Evolutionary conservation across 1,139 yeast species (phyloP), one percentile per base, ranked within the genome.

Genomic region (Kodamaea suecica): DNA sequence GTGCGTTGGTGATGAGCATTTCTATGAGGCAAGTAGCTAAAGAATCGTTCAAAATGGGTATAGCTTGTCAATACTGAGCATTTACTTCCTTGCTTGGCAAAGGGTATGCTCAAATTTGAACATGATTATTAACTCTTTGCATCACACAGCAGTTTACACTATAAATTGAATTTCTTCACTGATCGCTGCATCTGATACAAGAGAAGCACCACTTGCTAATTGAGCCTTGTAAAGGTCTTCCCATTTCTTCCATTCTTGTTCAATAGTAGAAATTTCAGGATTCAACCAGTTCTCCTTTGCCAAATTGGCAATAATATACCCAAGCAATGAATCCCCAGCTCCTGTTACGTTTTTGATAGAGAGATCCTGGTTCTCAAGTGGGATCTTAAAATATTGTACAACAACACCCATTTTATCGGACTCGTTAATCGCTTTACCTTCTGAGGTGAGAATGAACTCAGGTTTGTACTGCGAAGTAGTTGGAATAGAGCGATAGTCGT

Each of bases 261-360:
- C 65, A 27, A 53, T 50, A 24, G 53, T 34, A 19, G 40, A 33
- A 12, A 64, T 34, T 27, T 52, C 57, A 4, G 55, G 30, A 2
- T 34, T 36, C 15, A 61, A 42, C 67, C 67, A 63, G 23, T 48
- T 39, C 4, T 39, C 33, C 7, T 41, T 39, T 27, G 54, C 42
- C 27, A 70, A 41, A 17, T 51, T 45, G 1, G 67, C 54, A 6
- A 56, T 48, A 30, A 79, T 42, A 35, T 61, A 71, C 1, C 88
- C 88, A 17, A 73, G 66, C 30, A 85, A 66, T 0, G 90, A 73
- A 53, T 85, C 94, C 3, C 87, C 87, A 0, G 88, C 84, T 1
- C 94, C 87, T 3, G 84, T 76, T 16, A 83, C 85, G 42, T 74
- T 78, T 4, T 55, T 54, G 4, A 77, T 66, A 0, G 49, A 41